Evolutionary conservation across 1,284 basidiomycete species (phyloP), one percentile per base, ranked within the genome.

Genomic region (Melanopsichium pennsylvanicum): DNA sequence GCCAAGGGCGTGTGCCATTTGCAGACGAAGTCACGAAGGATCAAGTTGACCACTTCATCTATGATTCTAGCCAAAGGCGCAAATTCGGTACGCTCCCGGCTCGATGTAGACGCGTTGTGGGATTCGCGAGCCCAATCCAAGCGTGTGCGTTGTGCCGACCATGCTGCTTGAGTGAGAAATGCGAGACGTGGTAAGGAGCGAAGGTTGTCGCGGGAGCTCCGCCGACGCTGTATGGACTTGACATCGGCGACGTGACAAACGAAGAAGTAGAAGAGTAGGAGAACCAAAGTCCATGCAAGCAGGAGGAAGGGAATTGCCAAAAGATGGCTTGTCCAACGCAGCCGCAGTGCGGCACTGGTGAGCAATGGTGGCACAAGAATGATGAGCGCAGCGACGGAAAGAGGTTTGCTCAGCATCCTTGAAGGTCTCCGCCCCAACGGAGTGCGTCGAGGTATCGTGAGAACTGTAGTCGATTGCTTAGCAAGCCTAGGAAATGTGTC

Each of bases 21-120:
- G 39, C 38, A n/a, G 19, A 76, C 62, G 64, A 76, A 76, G 55
- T 76, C 75, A 21, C 73, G 68, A n/a, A 76, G 40, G 25, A 74
- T 64, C 9, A 73, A 50, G 26, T 42, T 34, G 21, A 75, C 40
- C 5, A 76, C 42, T 1, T 56, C 31, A 26, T 74, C 60, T 7
- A 52, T 37, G 11, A 54, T 54, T 10, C 27, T 31, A 31, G 48
- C 21, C 19, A 74, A 32, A 1, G 48, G 27, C 7, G 52, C 31
- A 13, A 48, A n/a, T 26, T 40, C 38, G 26, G 23, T 23, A 26
- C 40, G 33, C 21, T 52, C 40, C 22, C 48, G 52, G 25, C 19
- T 8, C 2, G 32, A 25, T 5, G 26, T 7, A 8, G 43, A 23
- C 1, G 31, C 16, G 33, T 32, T 23, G 25, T 43, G 60, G 9